Evolutionary conservation across 75 land plant species (phyloP).

Genomic region (Pinus tabuliformis): DNA sequence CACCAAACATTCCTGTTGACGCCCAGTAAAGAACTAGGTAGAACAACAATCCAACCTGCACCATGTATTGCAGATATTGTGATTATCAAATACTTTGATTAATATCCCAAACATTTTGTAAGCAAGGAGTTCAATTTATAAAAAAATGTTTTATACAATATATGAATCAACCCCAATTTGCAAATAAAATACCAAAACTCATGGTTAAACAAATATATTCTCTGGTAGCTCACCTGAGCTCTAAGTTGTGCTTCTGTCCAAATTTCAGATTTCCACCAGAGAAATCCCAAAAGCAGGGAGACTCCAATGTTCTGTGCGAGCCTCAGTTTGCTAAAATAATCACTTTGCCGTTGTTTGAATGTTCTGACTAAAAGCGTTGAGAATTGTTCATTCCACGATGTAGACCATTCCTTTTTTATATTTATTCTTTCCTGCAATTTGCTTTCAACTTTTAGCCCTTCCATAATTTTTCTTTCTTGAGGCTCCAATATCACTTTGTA

Average conservation of each 20-base stretch:
- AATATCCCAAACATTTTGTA: no score
- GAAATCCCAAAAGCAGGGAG: constrained; percentile 20
- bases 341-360: constrained; percentile 24
- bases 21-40: constrained; percentile 33
- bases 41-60: constrained; percentile 28
- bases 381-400: constrained; percentile 29
- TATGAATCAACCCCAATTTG: no score
- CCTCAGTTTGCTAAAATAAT: constrained; percentile 22
- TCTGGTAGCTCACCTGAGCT: constrained; percentile 9
- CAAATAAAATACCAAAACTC: no score
- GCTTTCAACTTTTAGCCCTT: background rate
- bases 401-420: constrained; percentile 19
- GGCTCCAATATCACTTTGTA: background rate
- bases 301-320: constrained; percentile 17
- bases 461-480: background rate
- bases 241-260: background rate
- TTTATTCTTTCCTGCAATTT: constrained; percentile 12
- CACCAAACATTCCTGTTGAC: constrained; percentile 25
- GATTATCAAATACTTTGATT: background rate
- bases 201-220: no score
- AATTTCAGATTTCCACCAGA: constrained; percentile 30
- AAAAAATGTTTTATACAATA: no score
- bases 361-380: constrained; percentile 23
- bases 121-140: no score
- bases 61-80: background rate